phyloP scores from a whole-genome alignment of 2,329 filamentous ascomycete species.

The Stagonosporopsis rhizophila region DNA sequence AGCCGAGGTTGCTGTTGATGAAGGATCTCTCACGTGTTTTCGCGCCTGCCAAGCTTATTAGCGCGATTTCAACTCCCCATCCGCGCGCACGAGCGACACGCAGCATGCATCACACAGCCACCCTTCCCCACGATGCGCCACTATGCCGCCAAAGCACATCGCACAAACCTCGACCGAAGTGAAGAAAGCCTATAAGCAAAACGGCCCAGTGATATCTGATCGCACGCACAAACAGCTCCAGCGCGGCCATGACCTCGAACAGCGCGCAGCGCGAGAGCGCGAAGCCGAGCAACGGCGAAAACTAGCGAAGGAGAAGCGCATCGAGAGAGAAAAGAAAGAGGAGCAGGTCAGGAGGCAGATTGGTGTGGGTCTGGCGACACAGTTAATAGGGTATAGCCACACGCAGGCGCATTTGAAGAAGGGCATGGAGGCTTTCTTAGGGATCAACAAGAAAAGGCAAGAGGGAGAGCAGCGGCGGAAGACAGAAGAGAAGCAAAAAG shows the following conservation, averaged over 20 bases:
- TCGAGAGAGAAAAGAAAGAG: slow-evolving; percentile 44
- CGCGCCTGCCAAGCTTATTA: slow-evolving; percentile 10
- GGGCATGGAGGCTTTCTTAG: slow-evolving; percentile 49
- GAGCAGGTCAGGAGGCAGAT: slow-evolving; percentile 33
- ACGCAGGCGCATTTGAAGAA: slow-evolving; percentile 48
- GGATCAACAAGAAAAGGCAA: slow-evolving; percentile 34
- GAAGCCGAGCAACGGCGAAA: slow-evolving; percentile 43
- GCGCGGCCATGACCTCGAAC: slow-evolving; percentile 40
- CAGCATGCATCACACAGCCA: neutral
- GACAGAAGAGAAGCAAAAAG: slow-evolving; percentile 24
- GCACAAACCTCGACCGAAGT: slow-evolving; percentile 47
- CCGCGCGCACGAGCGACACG: neutral
- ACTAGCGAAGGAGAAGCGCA: slow-evolving; percentile 39
- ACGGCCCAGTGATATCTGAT: slow-evolving; percentile 35
- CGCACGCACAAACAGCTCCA: slow-evolving; percentile 41
- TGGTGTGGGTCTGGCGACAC: slow-evolving; percentile 48
- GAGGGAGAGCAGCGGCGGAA: slow-evolving; percentile 28
- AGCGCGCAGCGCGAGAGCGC: slow-evolving; percentile 42
- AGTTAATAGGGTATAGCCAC: slow-evolving; percentile 49
- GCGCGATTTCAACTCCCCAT: neutral
- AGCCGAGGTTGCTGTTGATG: neutral
- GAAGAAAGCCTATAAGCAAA: slow-evolving; percentile 44
- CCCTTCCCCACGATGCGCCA: slow-evolving; percentile 8
- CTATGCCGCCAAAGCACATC: slow-evolving; percentile 39
- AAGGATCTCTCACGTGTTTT: neutral